Conservation (phyloP, 345 rosid species). For the Pseudoturritis turrita region DNA sequence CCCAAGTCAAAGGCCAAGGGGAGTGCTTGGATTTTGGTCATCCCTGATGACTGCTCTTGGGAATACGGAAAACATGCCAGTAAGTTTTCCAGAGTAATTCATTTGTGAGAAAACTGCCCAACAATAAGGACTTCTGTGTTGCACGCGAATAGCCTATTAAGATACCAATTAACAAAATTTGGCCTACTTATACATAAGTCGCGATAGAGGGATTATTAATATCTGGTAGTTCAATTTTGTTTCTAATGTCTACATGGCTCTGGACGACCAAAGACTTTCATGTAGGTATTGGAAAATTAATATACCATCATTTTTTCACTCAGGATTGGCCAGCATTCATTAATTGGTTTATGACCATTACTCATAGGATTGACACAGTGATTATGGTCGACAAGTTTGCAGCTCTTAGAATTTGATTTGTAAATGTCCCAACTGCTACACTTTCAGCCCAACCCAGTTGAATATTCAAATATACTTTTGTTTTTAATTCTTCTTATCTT, state of each 20-base stretch:
- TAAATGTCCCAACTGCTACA: neutral
- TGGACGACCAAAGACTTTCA: neutral
- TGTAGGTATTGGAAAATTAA: neutral
- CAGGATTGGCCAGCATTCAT: neutral
- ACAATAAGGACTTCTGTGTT: neutral
- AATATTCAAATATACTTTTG: neutral
- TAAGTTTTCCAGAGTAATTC: conserved; percentile 37
- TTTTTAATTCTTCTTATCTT: neutral
- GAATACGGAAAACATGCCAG: conserved; percentile 96
- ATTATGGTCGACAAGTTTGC: neutral
- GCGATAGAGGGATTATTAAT: neutral
- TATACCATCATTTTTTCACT: neutral
- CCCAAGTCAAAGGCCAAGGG: conserved; percentile 92
- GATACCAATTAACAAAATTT: neutral
- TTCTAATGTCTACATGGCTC: neutral
- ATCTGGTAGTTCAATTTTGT: neutral
- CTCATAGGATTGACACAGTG: neutral
- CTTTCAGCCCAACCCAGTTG: neutral
- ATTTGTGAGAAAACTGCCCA: neutral
- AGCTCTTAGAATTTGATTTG: conserved; percentile 3
- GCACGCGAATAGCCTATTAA: neutral
- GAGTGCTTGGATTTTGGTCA: conserved; percentile 98
- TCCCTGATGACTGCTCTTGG: conserved; percentile 99
- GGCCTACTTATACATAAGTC: neutral
- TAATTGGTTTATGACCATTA: neutral